Evolutionary conservation across 768 basidiomycete species (phyloP), one percentile per base, ranked within the genome.

Genomic region (Leccinum aurantiacum): DNA sequence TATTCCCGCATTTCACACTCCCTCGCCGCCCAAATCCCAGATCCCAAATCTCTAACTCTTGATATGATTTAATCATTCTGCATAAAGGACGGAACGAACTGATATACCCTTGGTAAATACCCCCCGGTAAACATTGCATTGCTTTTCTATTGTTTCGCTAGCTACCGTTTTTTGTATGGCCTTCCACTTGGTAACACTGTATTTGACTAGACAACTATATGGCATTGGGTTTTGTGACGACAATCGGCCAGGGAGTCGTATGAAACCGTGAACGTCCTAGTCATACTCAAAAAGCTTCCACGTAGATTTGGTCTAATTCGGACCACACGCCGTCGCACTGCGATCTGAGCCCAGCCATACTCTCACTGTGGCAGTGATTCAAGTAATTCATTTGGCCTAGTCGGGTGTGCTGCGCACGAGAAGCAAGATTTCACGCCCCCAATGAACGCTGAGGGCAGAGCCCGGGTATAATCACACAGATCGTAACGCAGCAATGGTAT

Each of bases 41-140:
- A 47, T 48, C 52, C 29, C 50, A 35, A 29, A 46, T 48, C 51
- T n/a, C 19, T 27, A 9, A 17, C 14, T 25, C 52, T 41, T 49
- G 41, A 55, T 54, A 46, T 49, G 33, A 58, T 33, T 33, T 54
- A 63, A 55, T 15, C 19, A 35, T 31, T 35, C 48, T 44, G 46
- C 44, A 60, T 58, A 31, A 29, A 35, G 53, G 55, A 61, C 57
- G n/a, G 48, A 53, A 65, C 54, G 61, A 60, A 31, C 25, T 11
- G 52, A 68, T 71, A 68, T 71, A 71, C 65, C 69, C 69, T 29
- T 62, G 46, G 50, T 50, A 27, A 19, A 70, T 70, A 68, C 67
- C 66, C 38, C 62, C 19, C 9, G 49, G 10, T 62, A 46, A 57
- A 50, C 48, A 49, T 31, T 10, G 56, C 37, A 41, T 57, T 4